phyloP scores from a whole-genome alignment of 352 stramenopile species.

The Globisporangium ultimum region DNA sequence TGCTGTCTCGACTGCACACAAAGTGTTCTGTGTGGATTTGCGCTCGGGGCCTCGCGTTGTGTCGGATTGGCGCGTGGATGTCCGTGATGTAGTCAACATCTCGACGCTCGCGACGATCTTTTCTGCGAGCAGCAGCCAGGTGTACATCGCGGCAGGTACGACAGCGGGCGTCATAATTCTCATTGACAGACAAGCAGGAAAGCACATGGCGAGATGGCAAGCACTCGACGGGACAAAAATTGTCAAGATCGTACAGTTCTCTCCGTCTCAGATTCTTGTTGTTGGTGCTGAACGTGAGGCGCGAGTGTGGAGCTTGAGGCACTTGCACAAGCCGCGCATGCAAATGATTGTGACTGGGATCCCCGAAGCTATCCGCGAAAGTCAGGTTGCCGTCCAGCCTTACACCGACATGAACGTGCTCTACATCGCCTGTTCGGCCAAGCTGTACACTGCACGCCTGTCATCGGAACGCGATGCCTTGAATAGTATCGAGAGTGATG shows the following conservation, averaged over 20 bases:
- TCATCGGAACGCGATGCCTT: constrained; percentile 21
- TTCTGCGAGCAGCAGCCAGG: constrained; percentile 13
- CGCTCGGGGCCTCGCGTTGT: constrained; percentile 46
- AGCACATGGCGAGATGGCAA: constrained; percentile 45
- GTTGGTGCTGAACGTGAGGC: constrained; percentile 65
- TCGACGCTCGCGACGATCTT: constrained; percentile 36
- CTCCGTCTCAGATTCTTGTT: constrained; percentile 51
- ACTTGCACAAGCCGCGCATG: constrained; percentile 25
- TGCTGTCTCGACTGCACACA: constrained; percentile 43
- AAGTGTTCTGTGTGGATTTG: constrained; percentile 45
- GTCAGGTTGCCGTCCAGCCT: constrained; percentile 49
- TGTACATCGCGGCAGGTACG: constrained; percentile 41
- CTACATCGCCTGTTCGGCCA: constrained; percentile 36
- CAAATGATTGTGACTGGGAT: constrained; percentile 51
- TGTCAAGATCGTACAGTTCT: constrained; percentile 53
- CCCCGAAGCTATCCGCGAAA: constrained; percentile 42
- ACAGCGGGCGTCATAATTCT: constrained; percentile 39
- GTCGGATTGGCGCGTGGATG: constrained; percentile 59
- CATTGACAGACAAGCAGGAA: constrained; percentile 53
- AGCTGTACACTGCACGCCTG: constrained; percentile 42
- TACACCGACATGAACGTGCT: constrained; percentile 40
- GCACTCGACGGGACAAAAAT: constrained; percentile 42
- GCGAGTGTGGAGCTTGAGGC: constrained; percentile 48
- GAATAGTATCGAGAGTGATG: constrained; percentile 11
- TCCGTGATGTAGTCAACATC: constrained; percentile 31